Evolutionary conservation across 2,329 filamentous ascomycete genomes (phyloP).

Genomic region (Talaromyces sp.): DNA sequence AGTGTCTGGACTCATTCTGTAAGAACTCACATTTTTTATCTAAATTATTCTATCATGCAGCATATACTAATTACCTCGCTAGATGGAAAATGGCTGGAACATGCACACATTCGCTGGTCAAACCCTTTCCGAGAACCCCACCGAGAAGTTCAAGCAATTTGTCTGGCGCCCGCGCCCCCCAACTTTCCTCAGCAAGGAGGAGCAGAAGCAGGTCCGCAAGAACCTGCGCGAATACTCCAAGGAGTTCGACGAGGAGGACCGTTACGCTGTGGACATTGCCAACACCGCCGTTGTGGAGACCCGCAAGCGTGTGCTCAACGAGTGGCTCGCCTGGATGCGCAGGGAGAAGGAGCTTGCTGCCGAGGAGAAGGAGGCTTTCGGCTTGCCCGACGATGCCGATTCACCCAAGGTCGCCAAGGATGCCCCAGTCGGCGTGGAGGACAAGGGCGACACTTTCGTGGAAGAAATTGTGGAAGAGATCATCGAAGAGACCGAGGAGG

Average conservation of each 20-base stretch:
- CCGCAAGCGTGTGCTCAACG: conserved; percentile 76
- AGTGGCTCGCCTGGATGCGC: conserved; percentile 86
- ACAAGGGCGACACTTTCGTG: conserved; percentile 74
- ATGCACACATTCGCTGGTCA: conserved; percentile 95
- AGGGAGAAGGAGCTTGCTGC: conserved; percentile 70
- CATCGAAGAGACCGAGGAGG: conserved; percentile 80
- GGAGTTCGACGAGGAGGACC: conserved; percentile 92
- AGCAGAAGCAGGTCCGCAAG: conserved; percentile 97
- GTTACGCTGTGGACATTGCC: conserved; percentile 88
- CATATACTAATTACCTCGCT: conserved; percentile 23
- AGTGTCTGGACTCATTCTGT: conserved; percentile 95
- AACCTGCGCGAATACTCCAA: conserved; percentile 96
- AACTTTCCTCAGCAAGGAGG: conserved; percentile 91
- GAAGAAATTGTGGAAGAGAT: conserved; percentile 90
- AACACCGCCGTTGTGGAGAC: conserved; percentile 92
- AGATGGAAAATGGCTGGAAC: conserved; percentile 99
- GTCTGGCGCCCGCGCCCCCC: conserved; percentile 89
- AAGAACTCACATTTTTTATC: conserved; percentile 47
- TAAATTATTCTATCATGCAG: conserved; percentile 7
- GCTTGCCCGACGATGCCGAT: conserved; percentile 67
- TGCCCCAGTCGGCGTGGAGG: conserved; percentile 59
- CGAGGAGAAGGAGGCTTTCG: conserved; percentile 70
- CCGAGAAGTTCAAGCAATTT: conserved; percentile 98
- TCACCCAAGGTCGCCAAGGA: conserved; percentile 57
- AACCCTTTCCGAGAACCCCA: conserved; percentile 82